Evolutionary conservation across 768 basidiomycete genomes (phyloP), one percentile per base, ranked within the genome.

Genomic region (Tephrocybe sp.): DNA sequence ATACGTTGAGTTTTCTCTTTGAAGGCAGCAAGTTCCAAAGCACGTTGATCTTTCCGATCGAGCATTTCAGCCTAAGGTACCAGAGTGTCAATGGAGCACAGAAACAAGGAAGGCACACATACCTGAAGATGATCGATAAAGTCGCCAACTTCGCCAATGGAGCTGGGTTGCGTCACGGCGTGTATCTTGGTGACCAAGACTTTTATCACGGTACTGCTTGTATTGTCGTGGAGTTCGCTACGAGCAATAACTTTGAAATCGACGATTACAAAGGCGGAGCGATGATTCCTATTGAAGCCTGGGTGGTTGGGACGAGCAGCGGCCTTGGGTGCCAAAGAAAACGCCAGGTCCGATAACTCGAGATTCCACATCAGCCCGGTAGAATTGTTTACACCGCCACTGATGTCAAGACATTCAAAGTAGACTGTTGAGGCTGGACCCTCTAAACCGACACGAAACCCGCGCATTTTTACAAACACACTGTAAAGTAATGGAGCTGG

Each of bases 151-250:
- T 96, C 90, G 18, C 87, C 87, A 43, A 98, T 86, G 0, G 96
- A 95, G 55, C 90, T 91, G 9, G 95, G 87, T 64, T 94, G 93
- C 87, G 97, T 86, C 27, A 96, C 89, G 1, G 95, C 93, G 60
- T 98, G 92, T 2, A 92, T 82, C 65, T 87, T 90, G 7, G 79
- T 82, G 19, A 95, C 67, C 1, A 71, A 65, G 25, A 93, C 52
- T 28, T 82, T 71, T 22, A 90, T 64, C 5, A 62, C 61, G 41
- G 75, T 71, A 18, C 55, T 58, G 2, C 45, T 12, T 22, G 53
- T 47, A 32, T 43, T 42, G 26, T 56, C 60, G 5, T 64, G 58
- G n/a, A 54, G 52, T 39, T 60, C 61, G 40, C 63, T 66, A 5
- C 54, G 56, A 22, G 69, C 69, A 19, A 65, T 69, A 51, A 78